Percentiles rank a stretch among this genome's conserved stretches.
These are phyloP conservation scores for Mycena chlorophos DNA, from an alignment of 768 basidiomycete species.

Conservation along the genomic window DNA sequence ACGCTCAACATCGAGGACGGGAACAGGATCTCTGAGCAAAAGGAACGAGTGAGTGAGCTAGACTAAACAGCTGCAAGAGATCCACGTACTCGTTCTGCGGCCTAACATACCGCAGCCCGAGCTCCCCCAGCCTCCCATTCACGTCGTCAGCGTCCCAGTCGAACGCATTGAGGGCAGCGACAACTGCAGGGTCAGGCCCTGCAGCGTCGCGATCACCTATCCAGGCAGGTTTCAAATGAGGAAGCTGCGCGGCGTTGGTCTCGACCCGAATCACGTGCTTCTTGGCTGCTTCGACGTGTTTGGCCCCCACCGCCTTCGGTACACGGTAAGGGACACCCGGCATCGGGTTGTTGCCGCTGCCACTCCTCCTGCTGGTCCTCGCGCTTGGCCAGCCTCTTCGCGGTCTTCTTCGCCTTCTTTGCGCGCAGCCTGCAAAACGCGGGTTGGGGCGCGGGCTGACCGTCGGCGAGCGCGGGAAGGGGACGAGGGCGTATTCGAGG, in stretches of 20 bases:
- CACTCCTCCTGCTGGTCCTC: background rate
- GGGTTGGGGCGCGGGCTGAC: background rate
- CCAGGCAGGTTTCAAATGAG: background rate
- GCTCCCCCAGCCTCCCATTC: background rate
- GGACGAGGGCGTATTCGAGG: background rate
- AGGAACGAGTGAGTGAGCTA: background rate
- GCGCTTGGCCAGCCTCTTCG: background rate
- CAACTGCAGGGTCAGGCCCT: background rate
- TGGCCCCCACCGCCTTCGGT: background rate
- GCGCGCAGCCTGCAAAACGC: no score
- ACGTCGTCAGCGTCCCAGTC: background rate
- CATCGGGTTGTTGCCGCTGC: background rate
- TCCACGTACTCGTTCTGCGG: background rate
- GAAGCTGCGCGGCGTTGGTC: background rate
- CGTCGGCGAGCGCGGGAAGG: background rate
- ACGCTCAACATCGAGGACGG: no score
- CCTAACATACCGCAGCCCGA: background rate
- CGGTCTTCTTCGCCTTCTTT: no score
- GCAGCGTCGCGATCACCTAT: background rate
- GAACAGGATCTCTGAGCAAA: background rate
- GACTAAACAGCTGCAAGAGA: no score
- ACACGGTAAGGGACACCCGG: background rate
- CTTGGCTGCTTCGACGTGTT: background rate
- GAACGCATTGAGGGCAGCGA: background rate
- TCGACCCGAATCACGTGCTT: background rate